These are phyloP conservation scores for Chondrus crispus DNA, from an alignment of 23 red algal species.

Conservation along the genomic window DNA sequence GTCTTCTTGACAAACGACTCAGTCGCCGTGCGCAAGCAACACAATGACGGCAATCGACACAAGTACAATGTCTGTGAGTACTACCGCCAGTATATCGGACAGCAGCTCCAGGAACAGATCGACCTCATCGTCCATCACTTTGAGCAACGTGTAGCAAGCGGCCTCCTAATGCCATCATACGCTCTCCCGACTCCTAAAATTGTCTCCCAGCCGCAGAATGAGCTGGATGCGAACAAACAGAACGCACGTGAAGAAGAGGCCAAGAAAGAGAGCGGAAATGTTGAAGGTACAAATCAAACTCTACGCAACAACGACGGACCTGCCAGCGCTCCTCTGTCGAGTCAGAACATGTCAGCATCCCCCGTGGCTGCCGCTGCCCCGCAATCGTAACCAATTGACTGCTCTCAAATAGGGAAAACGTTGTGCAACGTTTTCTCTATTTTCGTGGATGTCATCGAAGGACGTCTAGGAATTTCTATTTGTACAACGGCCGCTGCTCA, in stretches of 20 bases:
- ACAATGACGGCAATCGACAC: constrained; percentile 89
- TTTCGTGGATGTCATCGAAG: no score
- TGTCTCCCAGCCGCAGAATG: neutral
- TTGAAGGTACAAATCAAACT: neutral
- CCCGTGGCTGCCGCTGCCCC: no score
- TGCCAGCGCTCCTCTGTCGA: neutral
- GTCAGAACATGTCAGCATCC: no score
- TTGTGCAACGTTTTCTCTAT: no score
- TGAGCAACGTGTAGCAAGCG: constrained; percentile 50
- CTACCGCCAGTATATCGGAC: constrained; percentile 79
- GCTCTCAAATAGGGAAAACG: no score
- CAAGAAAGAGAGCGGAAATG: neutral
- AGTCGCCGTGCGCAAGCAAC: constrained; percentile 81
- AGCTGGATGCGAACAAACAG: neutral
- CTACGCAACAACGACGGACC: neutral
- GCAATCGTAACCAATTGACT: no score
- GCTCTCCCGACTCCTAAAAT: constrained; percentile 17
- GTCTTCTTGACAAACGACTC: constrained; percentile 75
- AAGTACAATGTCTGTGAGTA: constrained; percentile 74
- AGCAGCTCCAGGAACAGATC: constrained; percentile 68
- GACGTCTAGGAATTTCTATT: no score
- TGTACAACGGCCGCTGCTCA: no score
- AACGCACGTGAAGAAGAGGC: neutral
- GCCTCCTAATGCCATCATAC: constrained; percentile 60
- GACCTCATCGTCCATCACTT: constrained; percentile 70